These are phyloP conservation scores for Cryptococcus maquisensis DNA, from an alignment of 1,284 basidiomycete genomes.

Conservation along the genomic window DNA sequence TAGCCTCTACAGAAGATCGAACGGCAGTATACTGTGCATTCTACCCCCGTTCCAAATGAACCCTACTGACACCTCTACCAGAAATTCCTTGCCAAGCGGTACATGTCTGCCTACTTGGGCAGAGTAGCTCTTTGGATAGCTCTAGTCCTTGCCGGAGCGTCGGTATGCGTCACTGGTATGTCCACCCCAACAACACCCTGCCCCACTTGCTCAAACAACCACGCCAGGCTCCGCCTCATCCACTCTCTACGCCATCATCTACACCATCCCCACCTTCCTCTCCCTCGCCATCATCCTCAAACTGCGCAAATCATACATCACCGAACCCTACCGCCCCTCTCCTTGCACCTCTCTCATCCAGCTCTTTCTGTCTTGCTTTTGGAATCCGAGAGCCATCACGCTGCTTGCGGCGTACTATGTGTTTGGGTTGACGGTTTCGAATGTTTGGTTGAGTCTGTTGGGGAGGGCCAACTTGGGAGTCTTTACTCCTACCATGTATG, in stretches of 20 bases:
- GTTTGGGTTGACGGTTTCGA: slow-evolving; percentile 17
- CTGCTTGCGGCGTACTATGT: slow-evolving; percentile 23
- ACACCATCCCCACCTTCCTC: slow-evolving; percentile 54
- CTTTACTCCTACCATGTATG: slow-evolving; percentile 16
- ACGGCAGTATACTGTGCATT: slow-evolving; percentile 33
- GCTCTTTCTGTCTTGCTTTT: slow-evolving; percentile 20
- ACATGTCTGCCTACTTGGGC: slow-evolving; percentile 16
- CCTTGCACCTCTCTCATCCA: slow-evolving; percentile 6
- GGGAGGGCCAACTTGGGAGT: slow-evolving; percentile 7
- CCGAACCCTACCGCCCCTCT: slow-evolving; percentile 9
- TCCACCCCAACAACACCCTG: slow-evolving; percentile 3
- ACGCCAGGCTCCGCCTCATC: slow-evolving; percentile 6
- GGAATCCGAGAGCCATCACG: slow-evolving; percentile 11
- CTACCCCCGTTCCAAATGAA: not conserved
- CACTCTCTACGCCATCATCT: slow-evolving; percentile 55
- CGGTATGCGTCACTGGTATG: slow-evolving; percentile 4
- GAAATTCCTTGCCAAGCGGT: slow-evolving; percentile 32
- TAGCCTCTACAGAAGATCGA: slow-evolving; percentile 25
- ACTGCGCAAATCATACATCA: slow-evolving; percentile 25
- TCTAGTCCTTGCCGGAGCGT: slow-evolving; percentile 1
- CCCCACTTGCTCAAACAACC: not conserved
- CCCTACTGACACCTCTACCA: slow-evolving; percentile 1
- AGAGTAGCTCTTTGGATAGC: slow-evolving; percentile 18
- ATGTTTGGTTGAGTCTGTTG: slow-evolving; percentile 10
- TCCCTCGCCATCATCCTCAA: slow-evolving; percentile 22